Conservation (phyloP, 495 filamentous ascomycete genomes). For the Evansstolkia leycettana region DNA sequence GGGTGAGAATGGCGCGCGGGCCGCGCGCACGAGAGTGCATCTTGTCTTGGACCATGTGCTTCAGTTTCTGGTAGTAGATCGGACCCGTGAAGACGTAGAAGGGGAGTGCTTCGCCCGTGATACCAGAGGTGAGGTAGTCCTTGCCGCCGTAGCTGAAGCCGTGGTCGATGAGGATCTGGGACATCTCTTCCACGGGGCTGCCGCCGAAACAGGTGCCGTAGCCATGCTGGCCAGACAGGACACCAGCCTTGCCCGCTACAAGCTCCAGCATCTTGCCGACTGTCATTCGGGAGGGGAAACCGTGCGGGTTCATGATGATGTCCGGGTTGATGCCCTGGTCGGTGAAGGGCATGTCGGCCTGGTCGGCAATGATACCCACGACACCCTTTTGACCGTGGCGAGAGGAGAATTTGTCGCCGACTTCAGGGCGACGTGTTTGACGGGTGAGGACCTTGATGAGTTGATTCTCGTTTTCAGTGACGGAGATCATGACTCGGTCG, state of each 20-base stretch:
- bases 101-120: conserved; percentile 85
- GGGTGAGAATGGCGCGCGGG: conserved; percentile 80
- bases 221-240: conserved; percentile 66
- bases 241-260: conserved; percentile 85
- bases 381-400: conserved; percentile 98
- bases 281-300: conserved; percentile 99
- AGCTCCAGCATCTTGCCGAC: conserved; percentile 97
- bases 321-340: conserved; percentile 84
- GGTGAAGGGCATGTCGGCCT: conserved; percentile 94
- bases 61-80: conserved; percentile 99
- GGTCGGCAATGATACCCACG: conserved; percentile 86
- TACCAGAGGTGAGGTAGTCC: conserved; percentile 88
- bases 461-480: conserved; percentile 66
- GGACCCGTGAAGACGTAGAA: conserved; percentile 98
- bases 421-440: conserved; percentile 84
- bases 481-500: conserved; percentile 85
- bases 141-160: conserved; percentile 96
- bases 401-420: conserved; percentile 97
- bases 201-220: conserved; percentile 96
- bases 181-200: conserved; percentile 83
- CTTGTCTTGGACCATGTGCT: conserved; percentile 99
- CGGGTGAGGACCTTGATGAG: conserved; percentile 86
- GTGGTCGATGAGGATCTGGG: conserved; percentile 64
- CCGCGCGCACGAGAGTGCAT: conserved; percentile 94
- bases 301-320: conserved; percentile 99